A percentile compares a stretch with the other conserved stretches of the same genome.
phyloP scores from a whole-genome alignment of 148 eudicot species.

The Rhododendron vialii region DNA sequence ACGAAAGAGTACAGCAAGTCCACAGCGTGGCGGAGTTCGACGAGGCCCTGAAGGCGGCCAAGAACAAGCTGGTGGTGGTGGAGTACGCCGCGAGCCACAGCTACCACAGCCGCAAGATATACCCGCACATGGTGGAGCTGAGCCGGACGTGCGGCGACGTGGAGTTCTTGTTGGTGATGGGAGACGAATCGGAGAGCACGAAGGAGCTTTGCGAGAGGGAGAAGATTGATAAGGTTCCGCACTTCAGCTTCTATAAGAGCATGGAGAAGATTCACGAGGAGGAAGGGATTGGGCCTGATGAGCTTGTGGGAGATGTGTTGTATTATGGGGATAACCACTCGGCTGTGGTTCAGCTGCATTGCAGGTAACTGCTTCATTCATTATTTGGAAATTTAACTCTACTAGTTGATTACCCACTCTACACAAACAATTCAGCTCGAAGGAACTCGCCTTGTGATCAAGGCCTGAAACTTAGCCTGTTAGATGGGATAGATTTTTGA shows the following conservation, averaged over 20 bases:
- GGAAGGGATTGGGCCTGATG: conserved; percentile 74
- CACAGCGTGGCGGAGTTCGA: conserved; percentile 73
- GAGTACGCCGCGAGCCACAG: conserved; percentile 65
- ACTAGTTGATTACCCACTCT: too few relatives aligned
- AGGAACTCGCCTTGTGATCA: too few relatives aligned
- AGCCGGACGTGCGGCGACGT: conserved; percentile 84
- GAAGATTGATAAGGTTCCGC: conserved; percentile 64
- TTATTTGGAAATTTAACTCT: not conserved
- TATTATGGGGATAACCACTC: conserved; percentile 91
- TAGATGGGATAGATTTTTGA: too few relatives aligned
- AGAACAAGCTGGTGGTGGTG: conserved; percentile 72
- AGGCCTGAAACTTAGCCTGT: too few relatives aligned
- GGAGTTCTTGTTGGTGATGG: conserved; percentile 72
- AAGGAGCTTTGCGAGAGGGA: conserved; percentile 53
- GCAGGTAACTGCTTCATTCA: conserved; percentile 11
- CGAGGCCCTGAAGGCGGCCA: conserved; percentile 51
- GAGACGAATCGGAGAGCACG: conserved; percentile 68
- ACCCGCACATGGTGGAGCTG: conserved; percentile 85
- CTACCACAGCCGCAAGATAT: conserved; percentile 49
- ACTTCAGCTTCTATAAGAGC: conserved; percentile 77
- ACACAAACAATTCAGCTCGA: too few relatives aligned
- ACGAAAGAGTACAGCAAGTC: conserved; percentile 54
- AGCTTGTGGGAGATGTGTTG: conserved; percentile 65
- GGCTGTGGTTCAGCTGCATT: conserved; percentile 68
- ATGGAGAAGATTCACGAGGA: conserved; percentile 90